A percentile compares a stretch with the other conserved stretches of the same genome.
Evolutionary conservation across 768 basidiomycete species (phyloP).

Genomic region (Leucogyrophana mollusca): DNA sequence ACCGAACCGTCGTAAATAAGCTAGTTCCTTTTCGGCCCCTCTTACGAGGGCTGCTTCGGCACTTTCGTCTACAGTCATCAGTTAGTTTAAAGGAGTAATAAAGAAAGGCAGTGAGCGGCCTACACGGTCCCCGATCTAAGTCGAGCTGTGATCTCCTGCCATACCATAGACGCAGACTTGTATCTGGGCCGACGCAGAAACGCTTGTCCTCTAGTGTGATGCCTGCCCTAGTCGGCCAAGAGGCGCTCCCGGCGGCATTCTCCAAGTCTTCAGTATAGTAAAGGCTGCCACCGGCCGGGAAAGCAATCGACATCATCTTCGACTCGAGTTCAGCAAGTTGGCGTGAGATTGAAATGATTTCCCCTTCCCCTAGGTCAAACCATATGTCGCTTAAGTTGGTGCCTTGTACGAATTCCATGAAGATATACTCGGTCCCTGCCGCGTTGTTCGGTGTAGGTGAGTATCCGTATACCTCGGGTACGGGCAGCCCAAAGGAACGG

Average conservation of each 20-base stretch:
- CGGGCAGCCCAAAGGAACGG: slow-evolving; percentile 26
- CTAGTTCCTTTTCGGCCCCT: slow-evolving; percentile 46
- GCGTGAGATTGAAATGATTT: slow-evolving; percentile 40
- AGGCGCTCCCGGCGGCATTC: slow-evolving; percentile 31
- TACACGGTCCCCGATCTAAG: slow-evolving; percentile 53
- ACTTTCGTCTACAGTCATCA: slow-evolving; percentile 41
- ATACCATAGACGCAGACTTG: slow-evolving; percentile 43
- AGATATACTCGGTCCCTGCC: slow-evolving; percentile 26
- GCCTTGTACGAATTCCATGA: slow-evolving; percentile 35
- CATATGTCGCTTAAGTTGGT: slow-evolving; percentile 41
- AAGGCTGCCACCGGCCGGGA: slow-evolving; percentile 52
- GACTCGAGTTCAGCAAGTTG: slow-evolving; percentile 49
- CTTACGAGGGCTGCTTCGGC: slow-evolving; percentile 40
- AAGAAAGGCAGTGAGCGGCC: slow-evolving; percentile 32
- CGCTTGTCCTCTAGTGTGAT: slow-evolving; percentile 36
- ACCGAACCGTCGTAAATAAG: slow-evolving; percentile 48
- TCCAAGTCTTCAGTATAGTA: slow-evolving; percentile 47
- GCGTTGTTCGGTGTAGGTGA: slow-evolving; percentile 26
- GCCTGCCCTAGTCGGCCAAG: too few relatives aligned
- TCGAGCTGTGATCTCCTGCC: slow-evolving; percentile 50
- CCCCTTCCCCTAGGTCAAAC: slow-evolving; percentile 33
- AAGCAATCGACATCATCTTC: slow-evolving; percentile 44
- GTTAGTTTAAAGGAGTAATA: too few relatives aligned
- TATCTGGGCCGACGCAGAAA: slow-evolving; percentile 48
- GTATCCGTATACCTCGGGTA: slow-evolving; percentile 30